A percentile compares a stretch with the other conserved stretches of the same genome.
Evolutionary conservation across 768 basidiomycete genomes (phyloP).

Genomic region (Auriscalpium microsporum): DNA sequence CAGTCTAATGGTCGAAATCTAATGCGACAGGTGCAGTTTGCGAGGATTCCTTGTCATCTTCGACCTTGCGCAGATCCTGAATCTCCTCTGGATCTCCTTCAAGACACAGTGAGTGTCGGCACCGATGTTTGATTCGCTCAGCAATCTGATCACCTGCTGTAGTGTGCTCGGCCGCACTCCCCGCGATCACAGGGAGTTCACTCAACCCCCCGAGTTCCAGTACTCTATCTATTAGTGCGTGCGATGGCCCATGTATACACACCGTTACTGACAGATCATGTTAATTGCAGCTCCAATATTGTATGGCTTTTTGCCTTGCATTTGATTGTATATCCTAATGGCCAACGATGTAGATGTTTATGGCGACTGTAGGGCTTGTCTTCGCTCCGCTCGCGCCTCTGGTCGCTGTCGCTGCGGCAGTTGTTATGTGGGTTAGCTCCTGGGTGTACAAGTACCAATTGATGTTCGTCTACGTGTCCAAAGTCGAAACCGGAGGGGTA

Average conservation of each 20-base stretch:
- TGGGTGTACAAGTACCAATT: slow-evolving; percentile 95
- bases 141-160: slow-evolving; percentile 3
- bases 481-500: slow-evolving; percentile 90
- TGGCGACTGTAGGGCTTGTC: slow-evolving; percentile 87
- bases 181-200: slow-evolving; percentile 84
- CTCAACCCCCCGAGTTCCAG: slow-evolving; percentile 83
- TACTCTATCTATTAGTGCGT: slow-evolving; percentile 79
- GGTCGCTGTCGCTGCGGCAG: slow-evolving; percentile 71
- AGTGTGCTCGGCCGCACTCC: slow-evolving; percentile 84
- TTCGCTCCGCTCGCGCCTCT: slow-evolving; percentile 94
- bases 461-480: slow-evolving; percentile 87
- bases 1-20: no score
- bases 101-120: slow-evolving; percentile 55
- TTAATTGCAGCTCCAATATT: slow-evolving; percentile 40
- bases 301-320: slow-evolving; percentile 28
- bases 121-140: background rate
- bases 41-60: slow-evolving; percentile 94
- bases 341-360: slow-evolving; percentile 50
- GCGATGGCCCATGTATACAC: background rate
- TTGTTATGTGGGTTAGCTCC: slow-evolving; percentile 83
- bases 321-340: slow-evolving; percentile 10
- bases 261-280: background rate
- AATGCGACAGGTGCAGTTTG: slow-evolving; percentile 36
- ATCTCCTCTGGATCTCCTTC: slow-evolving; percentile 78
- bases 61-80: slow-evolving; percentile 92